Percentiles rank a stretch among this genome's conserved stretches.
Conservation (phyloP, 2,329 filamentous ascomycete species). For the Plectosphaerella sp. region DNA sequence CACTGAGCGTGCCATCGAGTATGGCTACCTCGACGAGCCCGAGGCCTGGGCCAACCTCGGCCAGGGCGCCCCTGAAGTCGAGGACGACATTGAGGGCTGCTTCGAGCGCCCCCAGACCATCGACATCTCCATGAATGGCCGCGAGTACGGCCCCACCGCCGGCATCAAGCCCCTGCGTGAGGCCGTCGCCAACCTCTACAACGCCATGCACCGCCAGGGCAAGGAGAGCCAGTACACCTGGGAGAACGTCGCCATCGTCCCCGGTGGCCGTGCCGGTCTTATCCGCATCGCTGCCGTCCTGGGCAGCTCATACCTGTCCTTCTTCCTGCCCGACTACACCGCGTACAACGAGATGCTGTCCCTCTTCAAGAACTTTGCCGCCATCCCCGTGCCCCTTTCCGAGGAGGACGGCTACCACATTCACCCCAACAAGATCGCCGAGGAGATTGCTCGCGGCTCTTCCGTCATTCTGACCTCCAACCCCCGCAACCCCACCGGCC, state of each 20-base stretch:
- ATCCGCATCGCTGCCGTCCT: conserved; percentile 93
- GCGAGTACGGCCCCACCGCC: conserved; percentile 91
- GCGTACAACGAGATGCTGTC: conserved; percentile 98
- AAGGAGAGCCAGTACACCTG: conserved; percentile 89
- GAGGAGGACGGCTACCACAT: conserved; percentile 90
- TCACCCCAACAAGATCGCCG: conserved; percentile 85
- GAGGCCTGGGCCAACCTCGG: conserved; percentile 87
- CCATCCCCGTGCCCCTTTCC: conserved; percentile 79
- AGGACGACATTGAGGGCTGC: conserved; percentile 86
- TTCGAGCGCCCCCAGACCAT: conserved; percentile 78
- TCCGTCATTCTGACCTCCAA: conserved; percentile 92
- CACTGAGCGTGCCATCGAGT: conserved; percentile 80
- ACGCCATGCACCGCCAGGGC: conserved; percentile 82
- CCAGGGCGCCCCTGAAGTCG: conserved; percentile 90
- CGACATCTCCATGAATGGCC: conserved; percentile 69
- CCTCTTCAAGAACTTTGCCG: conserved; percentile 89
- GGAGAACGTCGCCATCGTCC: conserved; percentile 97
- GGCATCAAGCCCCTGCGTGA: conserved; percentile 88
- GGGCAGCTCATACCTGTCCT: conserved; percentile 86
- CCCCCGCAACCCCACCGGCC: conserved; percentile 89
- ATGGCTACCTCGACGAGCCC: conserved; percentile 81
- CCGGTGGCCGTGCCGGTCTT: conserved; percentile 84
- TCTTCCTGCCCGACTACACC: conserved; percentile 94
- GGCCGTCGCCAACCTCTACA: conserved; percentile 89
- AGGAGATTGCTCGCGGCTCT: conserved; percentile 82